Evolutionary conservation across 2,329 filamentous ascomycete genomes (phyloP).

Genomic region (Coleophoma crateriformis): DNA sequence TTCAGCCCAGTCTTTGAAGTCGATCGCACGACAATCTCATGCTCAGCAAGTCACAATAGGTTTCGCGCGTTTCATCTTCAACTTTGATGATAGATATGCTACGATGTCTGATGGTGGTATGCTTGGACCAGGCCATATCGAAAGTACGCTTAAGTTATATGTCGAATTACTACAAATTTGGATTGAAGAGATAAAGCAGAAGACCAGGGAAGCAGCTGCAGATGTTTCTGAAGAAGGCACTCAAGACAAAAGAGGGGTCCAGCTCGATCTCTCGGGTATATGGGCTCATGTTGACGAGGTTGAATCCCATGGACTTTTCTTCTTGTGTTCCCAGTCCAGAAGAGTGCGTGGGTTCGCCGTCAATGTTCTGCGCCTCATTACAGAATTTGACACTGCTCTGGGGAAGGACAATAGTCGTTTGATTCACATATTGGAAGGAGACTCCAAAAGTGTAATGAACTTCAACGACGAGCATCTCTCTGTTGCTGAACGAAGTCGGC

Average conservation of each 20-base stretch:
- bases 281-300: slow-evolving; percentile 95
- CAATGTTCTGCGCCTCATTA: slow-evolving; percentile 84
- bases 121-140: slow-evolving; percentile 89
- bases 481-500: slow-evolving; percentile 83
- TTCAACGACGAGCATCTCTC: slow-evolving; percentile 89
- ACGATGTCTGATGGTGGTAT: slow-evolving; percentile 98
- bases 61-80: slow-evolving; percentile 96
- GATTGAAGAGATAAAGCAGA: slow-evolving; percentile 93
- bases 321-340: slow-evolving; percentile 91
- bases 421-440: slow-evolving; percentile 87
- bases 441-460: slow-evolving; percentile 83
- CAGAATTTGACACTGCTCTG: slow-evolving; percentile 86
- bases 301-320: slow-evolving; percentile 94
- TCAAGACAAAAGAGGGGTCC: slow-evolving; percentile 66
- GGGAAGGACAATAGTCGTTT: slow-evolving; percentile 70
- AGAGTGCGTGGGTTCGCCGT: slow-evolving; percentile 87
- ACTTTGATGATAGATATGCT: slow-evolving; percentile 94
- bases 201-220: slow-evolving; percentile 66
- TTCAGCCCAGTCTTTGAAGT: slow-evolving; percentile 88
- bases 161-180: slow-evolving; percentile 92
- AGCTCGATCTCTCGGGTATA: slow-evolving; percentile 80
- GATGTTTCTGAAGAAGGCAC: slow-evolving; percentile 58
- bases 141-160: slow-evolving; percentile 87
- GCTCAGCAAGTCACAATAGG: slow-evolving; percentile 95
- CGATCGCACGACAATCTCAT: slow-evolving; percentile 87